Conservation (phyloP, 2,329 filamentous ascomycete species). For the Penicillium sumatraense region DNA sequence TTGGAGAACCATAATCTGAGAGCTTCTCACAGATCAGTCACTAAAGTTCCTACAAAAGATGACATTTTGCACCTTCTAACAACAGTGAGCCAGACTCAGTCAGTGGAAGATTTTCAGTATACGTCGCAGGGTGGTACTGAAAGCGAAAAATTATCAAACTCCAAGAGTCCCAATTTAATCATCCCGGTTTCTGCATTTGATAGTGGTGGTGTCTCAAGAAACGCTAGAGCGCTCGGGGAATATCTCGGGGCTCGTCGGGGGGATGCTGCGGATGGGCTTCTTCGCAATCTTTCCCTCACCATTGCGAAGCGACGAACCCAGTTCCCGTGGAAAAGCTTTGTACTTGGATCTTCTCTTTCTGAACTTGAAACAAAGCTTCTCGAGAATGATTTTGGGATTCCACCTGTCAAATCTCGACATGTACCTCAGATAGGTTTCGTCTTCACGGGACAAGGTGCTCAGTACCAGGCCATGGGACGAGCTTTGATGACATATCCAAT, state of each 20-base stretch:
- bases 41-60: neutral
- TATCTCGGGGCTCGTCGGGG: neutral
- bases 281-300: neutral
- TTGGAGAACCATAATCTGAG: neutral
- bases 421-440: slow-evolving; percentile 23
- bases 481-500: slow-evolving; percentile 30
- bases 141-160: neutral
- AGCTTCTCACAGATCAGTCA: slow-evolving; percentile 1
- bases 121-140: neutral
- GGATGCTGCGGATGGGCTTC: neutral
- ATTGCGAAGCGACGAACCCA: neutral
- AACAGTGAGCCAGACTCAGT: neutral
- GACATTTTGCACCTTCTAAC: neutral
- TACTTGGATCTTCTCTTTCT: neutral
- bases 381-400: neutral
- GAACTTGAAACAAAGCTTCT: neutral
- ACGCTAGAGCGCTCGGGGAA: neutral
- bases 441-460: slow-evolving; percentile 44
- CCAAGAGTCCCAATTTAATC: neutral
- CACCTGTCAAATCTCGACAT: neutral
- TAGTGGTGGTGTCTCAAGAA: neutral
- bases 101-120: no score
- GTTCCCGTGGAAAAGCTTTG: neutral
- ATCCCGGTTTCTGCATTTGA: neutral
- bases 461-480: slow-evolving; percentile 37